Percentiles rank a stretch among this genome's conserved stretches.
These are phyloP conservation scores for Albatrellus ellisii DNA, from an alignment of 768 basidiomycete genomes.

Conservation along the genomic window DNA sequence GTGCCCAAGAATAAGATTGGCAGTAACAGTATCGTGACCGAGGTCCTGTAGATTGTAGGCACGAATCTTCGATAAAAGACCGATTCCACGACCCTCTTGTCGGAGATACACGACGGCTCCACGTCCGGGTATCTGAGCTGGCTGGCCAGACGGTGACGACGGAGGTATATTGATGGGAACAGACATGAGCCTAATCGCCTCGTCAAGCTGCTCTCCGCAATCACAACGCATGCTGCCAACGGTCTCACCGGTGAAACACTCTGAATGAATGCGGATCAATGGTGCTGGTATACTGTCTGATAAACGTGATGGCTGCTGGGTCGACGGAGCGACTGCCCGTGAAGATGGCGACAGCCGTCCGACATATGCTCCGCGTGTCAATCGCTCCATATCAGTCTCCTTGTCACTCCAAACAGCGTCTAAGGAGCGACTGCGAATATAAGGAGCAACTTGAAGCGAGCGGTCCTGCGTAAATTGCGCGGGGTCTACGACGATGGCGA, in stretches of 20 bases:
- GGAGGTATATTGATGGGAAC: slow-evolving; percentile 43
- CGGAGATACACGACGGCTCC: slow-evolving; percentile 92
- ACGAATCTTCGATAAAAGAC: slow-evolving; percentile 86
- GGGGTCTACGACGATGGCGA: slow-evolving; percentile 89
- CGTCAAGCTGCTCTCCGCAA: slow-evolving; percentile 97
- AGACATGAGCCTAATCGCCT: slow-evolving; percentile 85
- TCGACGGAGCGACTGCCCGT: slow-evolving; percentile 20
- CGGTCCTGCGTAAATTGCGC: slow-evolving; percentile 55
- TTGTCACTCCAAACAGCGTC: slow-evolving; percentile 73
- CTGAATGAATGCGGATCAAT: slow-evolving; percentile 91
- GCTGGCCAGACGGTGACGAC: slow-evolving; percentile 17
- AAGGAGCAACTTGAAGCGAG: slow-evolving; percentile 23
- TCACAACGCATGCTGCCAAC: slow-evolving; percentile 98
- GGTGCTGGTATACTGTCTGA: slow-evolving; percentile 45
- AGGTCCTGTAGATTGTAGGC: slow-evolving; percentile 98
- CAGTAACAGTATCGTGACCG: slow-evolving; percentile 97
- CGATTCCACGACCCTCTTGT: slow-evolving; percentile 97
- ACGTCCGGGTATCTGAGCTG: slow-evolving; percentile 58
- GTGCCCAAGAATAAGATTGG: slow-evolving; percentile 92
- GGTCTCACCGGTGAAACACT: slow-evolving; percentile 98
- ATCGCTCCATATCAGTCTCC: slow-evolving; percentile 90
- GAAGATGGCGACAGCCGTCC: slow-evolving; percentile 60
- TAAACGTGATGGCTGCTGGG: slow-evolving; percentile 8
- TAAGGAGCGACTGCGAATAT: slow-evolving; percentile 68
- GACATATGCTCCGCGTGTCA: slow-evolving; percentile 87